phyloP scores from a whole-genome alignment of 163 green algal species.

The Volvox carteri region DNA sequence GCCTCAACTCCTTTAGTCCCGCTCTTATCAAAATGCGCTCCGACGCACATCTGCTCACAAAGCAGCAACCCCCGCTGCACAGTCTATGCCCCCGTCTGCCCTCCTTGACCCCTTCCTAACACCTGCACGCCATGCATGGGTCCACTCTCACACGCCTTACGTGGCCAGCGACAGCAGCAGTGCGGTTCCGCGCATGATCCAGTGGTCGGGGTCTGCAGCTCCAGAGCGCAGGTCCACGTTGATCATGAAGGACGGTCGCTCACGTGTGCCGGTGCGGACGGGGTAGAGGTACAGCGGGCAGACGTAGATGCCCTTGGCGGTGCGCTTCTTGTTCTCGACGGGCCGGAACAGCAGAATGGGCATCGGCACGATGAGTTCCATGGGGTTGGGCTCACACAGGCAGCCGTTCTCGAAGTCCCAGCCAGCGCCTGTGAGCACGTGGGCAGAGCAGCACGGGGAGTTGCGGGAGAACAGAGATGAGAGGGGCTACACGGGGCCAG shows the following conservation, averaged over 20 bases:
- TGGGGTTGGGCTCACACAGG: conserved; percentile 89
- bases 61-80: no score
- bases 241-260: conserved; percentile 90
- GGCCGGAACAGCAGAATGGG: conserved; percentile 90
- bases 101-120: no score
- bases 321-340: conserved; percentile 88
- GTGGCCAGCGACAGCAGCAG: conserved; percentile 84
- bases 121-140: no score
- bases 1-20: no score
- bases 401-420: conserved; percentile 90
- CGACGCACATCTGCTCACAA: no score
- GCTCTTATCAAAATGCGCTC: no score
- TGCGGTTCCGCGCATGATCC: conserved; percentile 90
- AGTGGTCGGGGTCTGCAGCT: conserved; percentile 78
- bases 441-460: no score
- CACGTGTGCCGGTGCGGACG: conserved; percentile 82
- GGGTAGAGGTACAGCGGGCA: conserved; percentile 92
- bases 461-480: no score
- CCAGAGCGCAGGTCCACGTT: conserved; percentile 85
- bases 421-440: conserved; percentile 72
- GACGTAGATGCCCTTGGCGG: conserved; percentile 79
- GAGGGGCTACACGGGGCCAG: no score
- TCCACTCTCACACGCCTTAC: not conserved
- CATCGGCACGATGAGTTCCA: conserved; percentile 92
- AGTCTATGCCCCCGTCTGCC: no score